Base-by-base conservation (phyloP, 495 filamentous ascomycete genomes). In the Articulospora tetracladia region DNA sequence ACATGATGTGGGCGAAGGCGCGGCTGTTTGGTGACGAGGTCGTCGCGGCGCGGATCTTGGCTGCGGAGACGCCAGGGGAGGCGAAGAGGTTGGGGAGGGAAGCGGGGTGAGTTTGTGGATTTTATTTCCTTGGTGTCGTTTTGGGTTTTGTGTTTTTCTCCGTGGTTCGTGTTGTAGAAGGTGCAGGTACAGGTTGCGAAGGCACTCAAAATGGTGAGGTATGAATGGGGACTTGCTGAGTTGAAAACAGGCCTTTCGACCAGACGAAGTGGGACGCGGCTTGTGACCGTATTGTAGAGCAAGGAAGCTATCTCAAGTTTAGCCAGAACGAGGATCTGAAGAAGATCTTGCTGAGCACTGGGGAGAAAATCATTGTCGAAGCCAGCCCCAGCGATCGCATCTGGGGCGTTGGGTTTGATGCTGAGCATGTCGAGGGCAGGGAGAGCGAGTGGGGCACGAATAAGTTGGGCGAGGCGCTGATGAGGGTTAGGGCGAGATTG, bases 1-100 rank as follows among this genome's bases (percentile, higher is more conserved):
- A 84, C 70, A 85, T 87, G 83, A 86, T 86, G 84, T 76, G 84
- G 70, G 75, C 74, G 50, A 86, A 86, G 70, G 82, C 82, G 0
- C 48, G 79, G 1, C 74, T 85, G 62, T 86, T 87, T 73, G 51
- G 60, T 28, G 74, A 78, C 64, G 53, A 53, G 20, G 66, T 66
- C 1, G 63, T 70, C 32, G 76, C 68, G 2, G 58, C 60, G 15
- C 28, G 73, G 46, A 80, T 85, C 68, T 73, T 84, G 1, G 13
- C 60, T 0, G 74, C 76, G 19, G 25, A 34, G 0, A 53, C 72
- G 49, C 79, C 84, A 1, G 66, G 67, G 22, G 46, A 71, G 26
- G 80, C 81, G 59, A 80, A 80, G 55, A 64, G 65, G n/a, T 73
- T 90, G 0, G 86, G 87, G 8, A 74, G 85, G 26, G 60, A 74